Conservation (phyloP, 2,329 filamentous ascomycete genomes). For the Fusarium sterilihyphosum region DNA sequence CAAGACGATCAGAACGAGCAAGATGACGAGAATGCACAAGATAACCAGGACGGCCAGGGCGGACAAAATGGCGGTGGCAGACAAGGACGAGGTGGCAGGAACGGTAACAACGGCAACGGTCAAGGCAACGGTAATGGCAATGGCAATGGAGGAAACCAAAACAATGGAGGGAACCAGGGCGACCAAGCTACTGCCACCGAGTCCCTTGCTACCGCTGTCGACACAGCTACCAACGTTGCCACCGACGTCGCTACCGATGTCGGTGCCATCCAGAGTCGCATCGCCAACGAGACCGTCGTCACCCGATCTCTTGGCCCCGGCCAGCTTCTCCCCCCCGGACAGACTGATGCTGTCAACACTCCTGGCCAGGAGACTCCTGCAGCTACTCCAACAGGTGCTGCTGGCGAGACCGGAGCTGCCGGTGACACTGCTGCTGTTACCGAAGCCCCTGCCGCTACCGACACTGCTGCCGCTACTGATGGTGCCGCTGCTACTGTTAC, state of each 20-base stretch:
- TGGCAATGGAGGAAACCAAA: not conserved
- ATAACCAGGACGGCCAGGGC: not conserved
- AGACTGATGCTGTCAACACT: not conserved
- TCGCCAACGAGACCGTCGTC: not conserved
- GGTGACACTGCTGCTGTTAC: not conserved
- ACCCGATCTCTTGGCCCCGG: not conserved
- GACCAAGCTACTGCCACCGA: not conserved
- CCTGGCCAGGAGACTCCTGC: not conserved
- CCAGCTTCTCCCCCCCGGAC: not conserved
- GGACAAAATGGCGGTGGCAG: not conserved
- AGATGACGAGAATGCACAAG: not conserved
- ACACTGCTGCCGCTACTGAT: not conserved
- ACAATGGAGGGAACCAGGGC: not conserved
- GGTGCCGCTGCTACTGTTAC: not conserved
- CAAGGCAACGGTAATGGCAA: not conserved
- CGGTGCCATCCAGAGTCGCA: not conserved
- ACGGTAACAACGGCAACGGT: not conserved
- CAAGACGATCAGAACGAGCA: not conserved
- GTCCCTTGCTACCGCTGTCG: not conserved
- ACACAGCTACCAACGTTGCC: not conserved
- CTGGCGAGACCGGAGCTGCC: not conserved
- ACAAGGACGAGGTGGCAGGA: not conserved
- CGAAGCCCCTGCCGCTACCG: not conserved
- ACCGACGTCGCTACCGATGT: not conserved
- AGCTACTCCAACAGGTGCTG: not conserved